These are phyloP conservation scores for Cardamine occulta DNA, from an alignment of 345 rosid species.

Conservation along the genomic window DNA sequence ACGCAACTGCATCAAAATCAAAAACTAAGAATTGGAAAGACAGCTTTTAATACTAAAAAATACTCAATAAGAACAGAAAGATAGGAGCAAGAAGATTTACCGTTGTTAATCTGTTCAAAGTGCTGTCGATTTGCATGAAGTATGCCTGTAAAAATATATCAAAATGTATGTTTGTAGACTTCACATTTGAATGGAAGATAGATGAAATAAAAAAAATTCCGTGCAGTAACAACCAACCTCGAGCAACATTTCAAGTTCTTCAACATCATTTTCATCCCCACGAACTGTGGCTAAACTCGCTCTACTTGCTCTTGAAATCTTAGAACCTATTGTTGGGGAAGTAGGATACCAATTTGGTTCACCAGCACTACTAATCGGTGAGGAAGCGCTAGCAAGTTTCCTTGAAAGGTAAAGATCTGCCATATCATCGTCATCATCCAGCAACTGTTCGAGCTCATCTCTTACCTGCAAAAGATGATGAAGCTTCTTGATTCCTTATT, in stretches of 20 bases:
- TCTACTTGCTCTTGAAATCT: conserved; percentile 92
- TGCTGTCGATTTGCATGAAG: conserved; percentile 93
- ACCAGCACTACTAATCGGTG: conserved; percentile 76
- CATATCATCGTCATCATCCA: conserved; percentile 99
- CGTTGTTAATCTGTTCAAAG: conserved; percentile 83
- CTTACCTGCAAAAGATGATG: conserved; percentile 62
- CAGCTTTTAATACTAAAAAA: not conserved
- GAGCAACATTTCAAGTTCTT: conserved; percentile 97
- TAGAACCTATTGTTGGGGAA: conserved; percentile 90
- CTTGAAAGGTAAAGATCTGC: conserved; percentile 95
- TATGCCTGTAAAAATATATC: conserved; percentile 66
- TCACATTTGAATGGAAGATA: not conserved
- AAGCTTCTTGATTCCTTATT: not conserved
- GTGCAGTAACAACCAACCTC: conserved; percentile 58
- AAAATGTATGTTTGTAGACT: not conserved
- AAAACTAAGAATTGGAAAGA: conserved; percentile 1
- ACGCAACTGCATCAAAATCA: conserved; percentile 69
- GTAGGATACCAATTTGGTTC: conserved; percentile 75
- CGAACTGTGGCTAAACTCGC: conserved; percentile 79
- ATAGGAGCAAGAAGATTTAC: conserved; percentile 44
- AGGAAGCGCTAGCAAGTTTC: conserved; percentile 67
- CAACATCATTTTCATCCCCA: conserved; percentile 95
- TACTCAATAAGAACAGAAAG: not conserved
- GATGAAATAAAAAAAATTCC: not conserved
- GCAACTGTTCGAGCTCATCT: conserved; percentile 91